Base-by-base conservation (phyloP, 2,329 filamentous ascomycete genomes). In the Paraconiothyrium sp. region DNA sequence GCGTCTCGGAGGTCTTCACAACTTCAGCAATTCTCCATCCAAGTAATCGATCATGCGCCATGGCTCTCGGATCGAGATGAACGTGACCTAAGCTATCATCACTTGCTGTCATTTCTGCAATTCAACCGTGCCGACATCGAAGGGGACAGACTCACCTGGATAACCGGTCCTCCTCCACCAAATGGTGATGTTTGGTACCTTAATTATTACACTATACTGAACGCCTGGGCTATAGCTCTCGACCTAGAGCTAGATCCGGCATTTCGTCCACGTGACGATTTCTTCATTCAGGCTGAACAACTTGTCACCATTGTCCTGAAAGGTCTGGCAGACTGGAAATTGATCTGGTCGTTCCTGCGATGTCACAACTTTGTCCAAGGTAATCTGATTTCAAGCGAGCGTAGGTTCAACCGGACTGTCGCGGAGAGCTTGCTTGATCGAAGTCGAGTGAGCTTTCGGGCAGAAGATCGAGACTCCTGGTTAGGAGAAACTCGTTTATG, bases 211-310 rank as follows among this genome's bases (percentile, higher is more conserved):
- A 59, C 62, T 7, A 58, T 69, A 1, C 51, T 69, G 1, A 67
- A 63, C 39, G 67, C 67, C 2, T 72, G 69, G 67, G 35, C 60
- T 4, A 37, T 69, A 47, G 54, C 62, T 11, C 51, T 72, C 4
- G 66, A 57, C 14, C 55, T 68, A 16, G 24, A 49, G 2, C 9
- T 67, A 10, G 63, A 69, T 37, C 27, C 30, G 7, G 44, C 39
- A 13, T 66, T 69, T 52, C 8, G n/a, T 11, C 52, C 57, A 13
- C 16, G 22, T 1, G 14, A 34, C 2, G 13, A 46, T 2, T 64
- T 64, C 43, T 62, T 58, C 46, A 4, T n/a, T 6, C 14, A 61
- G 11, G 48, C 59, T 10, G 9, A n/a, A 4, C 4, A 39, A 1
- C n/a, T 66, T 1, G 9, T 64, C 14, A 5, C 34, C 3, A 51